Percentiles rank a stretch among this genome's conserved stretches.
These are phyloP conservation scores for Rhinocladiella mackenziei DNA, from an alignment of 2,329 filamentous ascomycete species.

Conservation along the genomic window DNA sequence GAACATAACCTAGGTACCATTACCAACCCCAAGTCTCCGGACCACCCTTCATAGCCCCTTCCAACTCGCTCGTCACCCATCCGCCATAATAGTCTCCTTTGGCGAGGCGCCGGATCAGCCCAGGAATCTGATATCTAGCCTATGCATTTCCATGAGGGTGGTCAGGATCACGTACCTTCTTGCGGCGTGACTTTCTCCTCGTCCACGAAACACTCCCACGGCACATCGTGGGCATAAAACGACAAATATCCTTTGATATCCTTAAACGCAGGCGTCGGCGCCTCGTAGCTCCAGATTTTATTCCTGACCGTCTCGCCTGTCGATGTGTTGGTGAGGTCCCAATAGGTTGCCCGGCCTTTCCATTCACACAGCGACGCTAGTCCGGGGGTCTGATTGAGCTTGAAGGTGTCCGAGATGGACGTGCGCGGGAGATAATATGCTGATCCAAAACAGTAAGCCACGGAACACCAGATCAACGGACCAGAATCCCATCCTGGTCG, in stretches of 20 bases:
- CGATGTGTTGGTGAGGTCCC: slow-evolving; percentile 44
- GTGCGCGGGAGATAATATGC: slow-evolving; percentile 59
- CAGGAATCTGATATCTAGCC: no score
- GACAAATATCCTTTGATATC: slow-evolving; percentile 54
- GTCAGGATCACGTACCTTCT: slow-evolving; percentile 18
- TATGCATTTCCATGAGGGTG: slow-evolving; percentile 28
- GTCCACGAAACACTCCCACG: slow-evolving; percentile 61
- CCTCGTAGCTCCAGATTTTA: slow-evolving; percentile 58
- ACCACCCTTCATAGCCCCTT: slow-evolving; percentile 49
- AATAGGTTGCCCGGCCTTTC: slow-evolving; percentile 60
- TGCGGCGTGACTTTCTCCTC: slow-evolving; percentile 53
- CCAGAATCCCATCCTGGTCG: no score
- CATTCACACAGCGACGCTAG: slow-evolving; percentile 54
- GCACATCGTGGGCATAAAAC: slow-evolving; percentile 53
- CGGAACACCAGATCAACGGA: background rate
- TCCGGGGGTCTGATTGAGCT: slow-evolving; percentile 46
- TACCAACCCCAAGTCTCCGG: slow-evolving; percentile 38
- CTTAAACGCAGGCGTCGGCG: slow-evolving; percentile 51
- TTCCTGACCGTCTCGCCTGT: slow-evolving; percentile 44
- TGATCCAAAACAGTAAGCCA: slow-evolving; percentile 26
- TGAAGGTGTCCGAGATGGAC: slow-evolving; percentile 39
- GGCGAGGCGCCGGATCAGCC: slow-evolving; percentile 49
- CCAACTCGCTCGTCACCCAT: slow-evolving; percentile 60
- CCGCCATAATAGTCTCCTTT: slow-evolving; percentile 58
- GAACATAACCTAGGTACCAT: background rate